Evolutionary conservation across 306 rosid genomes (phyloP), one percentile per base, ranked within the genome.

Genomic region (Fragaria iinumae): DNA sequence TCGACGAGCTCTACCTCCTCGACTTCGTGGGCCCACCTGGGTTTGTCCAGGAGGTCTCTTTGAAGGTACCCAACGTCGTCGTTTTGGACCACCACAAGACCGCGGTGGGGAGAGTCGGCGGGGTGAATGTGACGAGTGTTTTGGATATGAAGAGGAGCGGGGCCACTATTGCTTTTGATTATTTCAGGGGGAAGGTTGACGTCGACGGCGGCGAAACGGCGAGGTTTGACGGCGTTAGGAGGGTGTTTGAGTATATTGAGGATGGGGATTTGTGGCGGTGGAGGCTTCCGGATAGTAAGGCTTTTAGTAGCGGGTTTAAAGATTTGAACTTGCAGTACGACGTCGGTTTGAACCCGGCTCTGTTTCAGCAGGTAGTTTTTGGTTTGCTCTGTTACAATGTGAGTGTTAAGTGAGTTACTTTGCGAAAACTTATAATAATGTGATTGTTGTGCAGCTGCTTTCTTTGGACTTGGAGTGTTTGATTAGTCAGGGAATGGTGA

Each of bases 191-290:
- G 29, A 89, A 81, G 83, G 52, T 27, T 67, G 77, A 21, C 69
- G 52, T 27, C 64, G 80, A 21, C 67, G 73, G 21, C 16, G n/a
- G 8, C 3, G 44, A 49, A 34, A 69, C 44, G 10, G 87, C 70
- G 77, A 84, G 82, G 78, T 92, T 87, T 71, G 91, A 89, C 43
- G 88, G 86, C 32, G 81, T 82, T 41, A 44, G 83, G 49, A 65
- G 68, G 70, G 81, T 95, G 69, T 92, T 84, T 72, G 83, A 84
- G 43, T 90, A 92, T 82, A 81, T 92, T 73, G 98, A 95, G 84
- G 98, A 90, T 79, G 98, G 86, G 23, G 98, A 95, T 86, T 85
- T 95, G 56, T 92, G 98, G 97, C 87, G 88, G 82, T 95, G 97
- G 97, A 88, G 76, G 56, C 96, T 92, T 67, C 86, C 80, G 0